Evolutionary conservation across 164 flowering plant genomes (phyloP).

Genomic region (Warburgia ugandensis): DNA sequence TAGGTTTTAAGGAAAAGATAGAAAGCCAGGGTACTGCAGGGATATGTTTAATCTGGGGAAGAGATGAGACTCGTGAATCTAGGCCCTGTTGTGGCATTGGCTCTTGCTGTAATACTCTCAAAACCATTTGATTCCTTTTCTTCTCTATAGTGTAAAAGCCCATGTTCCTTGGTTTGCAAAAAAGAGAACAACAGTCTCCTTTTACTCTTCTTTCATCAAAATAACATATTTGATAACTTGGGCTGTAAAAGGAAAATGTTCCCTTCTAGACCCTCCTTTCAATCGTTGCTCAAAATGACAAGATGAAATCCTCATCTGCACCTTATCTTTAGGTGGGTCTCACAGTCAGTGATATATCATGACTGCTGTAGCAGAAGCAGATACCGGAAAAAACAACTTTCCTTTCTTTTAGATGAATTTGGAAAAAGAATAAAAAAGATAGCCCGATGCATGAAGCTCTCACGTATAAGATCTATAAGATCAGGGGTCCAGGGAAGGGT

Average conservation of each 20-base stretch:
- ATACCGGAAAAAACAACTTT: conserved; percentile 2
- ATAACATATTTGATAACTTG: conserved; percentile 2
- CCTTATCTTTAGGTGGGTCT: conserved; percentile 19
- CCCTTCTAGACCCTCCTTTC: too few species aligned
- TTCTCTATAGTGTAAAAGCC: conserved; percentile 1
- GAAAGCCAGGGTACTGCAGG: conserved; percentile 4
- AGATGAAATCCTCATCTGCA: not conserved
- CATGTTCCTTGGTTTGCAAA: conserved; percentile 22
- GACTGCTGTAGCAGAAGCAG: conserved; percentile 3
- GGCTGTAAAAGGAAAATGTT: too few species aligned
- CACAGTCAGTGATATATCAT: conserved; percentile 11
- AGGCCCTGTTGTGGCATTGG: conserved; percentile 14
- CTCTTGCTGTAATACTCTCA: conserved; percentile 15
- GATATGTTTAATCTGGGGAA: conserved; percentile 14
- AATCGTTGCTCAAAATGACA: not conserved
- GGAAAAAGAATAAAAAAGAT: conserved; percentile 1
- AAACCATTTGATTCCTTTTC: not conserved
- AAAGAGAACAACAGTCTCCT: too few species aligned
- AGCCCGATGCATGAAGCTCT: too few species aligned
- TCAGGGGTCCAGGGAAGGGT: not conserved
- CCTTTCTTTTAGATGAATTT: not conserved
- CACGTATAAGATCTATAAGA: too few species aligned
- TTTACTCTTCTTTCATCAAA: not conserved
- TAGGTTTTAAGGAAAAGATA: not conserved
- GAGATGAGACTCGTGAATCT: conserved; percentile 23